phyloP scores from a whole-genome alignment of 1,284 basidiomycete genomes.

The Wallemia ichthyophaga region DNA sequence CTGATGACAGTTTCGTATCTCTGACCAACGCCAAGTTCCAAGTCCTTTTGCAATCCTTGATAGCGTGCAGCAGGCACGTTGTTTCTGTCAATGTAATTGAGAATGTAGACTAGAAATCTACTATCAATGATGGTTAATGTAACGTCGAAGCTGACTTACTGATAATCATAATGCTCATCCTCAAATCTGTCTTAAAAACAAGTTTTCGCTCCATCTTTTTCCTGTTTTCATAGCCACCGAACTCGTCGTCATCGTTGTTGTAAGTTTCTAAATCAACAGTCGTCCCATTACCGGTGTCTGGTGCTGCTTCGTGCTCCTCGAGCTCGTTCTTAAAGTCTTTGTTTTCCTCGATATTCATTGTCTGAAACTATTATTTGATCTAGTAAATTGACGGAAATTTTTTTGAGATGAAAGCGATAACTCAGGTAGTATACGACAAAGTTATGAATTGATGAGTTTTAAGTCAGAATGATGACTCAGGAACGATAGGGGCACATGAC shows the following conservation, averaged over 20 bases:
- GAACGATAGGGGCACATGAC: too few relatives aligned
- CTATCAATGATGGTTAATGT: too few relatives aligned
- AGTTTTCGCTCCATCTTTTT: neutral
- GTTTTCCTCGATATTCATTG: neutral
- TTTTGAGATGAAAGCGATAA: too few relatives aligned
- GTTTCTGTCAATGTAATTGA: neutral
- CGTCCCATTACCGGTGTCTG: neutral
- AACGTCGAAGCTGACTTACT: too few relatives aligned
- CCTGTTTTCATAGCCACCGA: neutral
- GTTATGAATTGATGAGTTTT: too few relatives aligned
- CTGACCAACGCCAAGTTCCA: conserved; percentile 3
- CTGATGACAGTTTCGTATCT: conserved; percentile 13
- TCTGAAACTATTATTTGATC: too few relatives aligned
- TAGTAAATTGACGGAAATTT: too few relatives aligned
- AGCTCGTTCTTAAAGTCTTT: neutral
- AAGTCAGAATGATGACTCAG: too few relatives aligned
- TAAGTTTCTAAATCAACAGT: neutral
- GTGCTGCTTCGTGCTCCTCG: neutral
- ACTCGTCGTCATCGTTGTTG: neutral
- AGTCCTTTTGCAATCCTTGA: neutral
- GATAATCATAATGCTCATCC: neutral
- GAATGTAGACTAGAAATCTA: neutral
- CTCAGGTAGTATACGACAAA: too few relatives aligned
- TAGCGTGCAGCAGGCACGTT: neutral
- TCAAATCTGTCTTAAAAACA: neutral